phyloP scores from a whole-genome alignment of 1,284 basidiomycete genomes.

The Heterobasidion parviporum region DNA sequence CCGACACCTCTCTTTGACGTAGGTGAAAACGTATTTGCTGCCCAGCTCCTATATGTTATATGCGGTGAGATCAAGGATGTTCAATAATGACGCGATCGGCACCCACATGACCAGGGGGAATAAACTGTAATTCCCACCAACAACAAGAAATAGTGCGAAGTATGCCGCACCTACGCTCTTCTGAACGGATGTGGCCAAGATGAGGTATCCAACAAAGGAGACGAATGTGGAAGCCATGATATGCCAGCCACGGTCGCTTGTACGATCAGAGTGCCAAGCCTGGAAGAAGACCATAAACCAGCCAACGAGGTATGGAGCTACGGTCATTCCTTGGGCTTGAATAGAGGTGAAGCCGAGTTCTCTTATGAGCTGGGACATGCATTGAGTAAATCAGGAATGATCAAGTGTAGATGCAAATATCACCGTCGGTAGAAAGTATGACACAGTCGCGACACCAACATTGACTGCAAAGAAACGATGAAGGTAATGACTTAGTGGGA shows the following conservation, averaged over 20 bases:
- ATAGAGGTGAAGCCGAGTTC: constrained; percentile 45
- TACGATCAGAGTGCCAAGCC: constrained; percentile 44
- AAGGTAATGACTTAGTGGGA: neutral
- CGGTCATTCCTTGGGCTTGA: constrained; percentile 46
- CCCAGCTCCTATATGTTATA: constrained; percentile 41
- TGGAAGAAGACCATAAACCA: constrained; percentile 47
- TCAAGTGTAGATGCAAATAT: constrained; percentile 7
- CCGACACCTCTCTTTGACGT: constrained; percentile 51
- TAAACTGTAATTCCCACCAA: constrained; percentile 44
- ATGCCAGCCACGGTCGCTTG: constrained; percentile 44
- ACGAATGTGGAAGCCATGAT: constrained; percentile 37
- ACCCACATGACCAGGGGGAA: constrained; percentile 50
- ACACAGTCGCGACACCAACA: constrained; percentile 45
- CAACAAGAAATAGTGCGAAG: constrained; percentile 47
- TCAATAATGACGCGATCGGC: neutral
- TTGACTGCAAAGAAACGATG: constrained; percentile 29
- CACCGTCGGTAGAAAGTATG: constrained; percentile 49
- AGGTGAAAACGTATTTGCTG: constrained; percentile 45
- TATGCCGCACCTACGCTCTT: constrained; percentile 44
- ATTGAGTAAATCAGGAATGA: neutral
- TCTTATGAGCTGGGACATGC: constrained; percentile 34
- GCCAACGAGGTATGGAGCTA: constrained; percentile 44
- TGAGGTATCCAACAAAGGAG: constrained; percentile 41
- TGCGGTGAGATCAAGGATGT: neutral
- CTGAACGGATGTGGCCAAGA: constrained; percentile 40